These are phyloP conservation scores for Camelina sativa DNA, from an alignment of 345 rosid species.

Conservation along the genomic window DNA sequence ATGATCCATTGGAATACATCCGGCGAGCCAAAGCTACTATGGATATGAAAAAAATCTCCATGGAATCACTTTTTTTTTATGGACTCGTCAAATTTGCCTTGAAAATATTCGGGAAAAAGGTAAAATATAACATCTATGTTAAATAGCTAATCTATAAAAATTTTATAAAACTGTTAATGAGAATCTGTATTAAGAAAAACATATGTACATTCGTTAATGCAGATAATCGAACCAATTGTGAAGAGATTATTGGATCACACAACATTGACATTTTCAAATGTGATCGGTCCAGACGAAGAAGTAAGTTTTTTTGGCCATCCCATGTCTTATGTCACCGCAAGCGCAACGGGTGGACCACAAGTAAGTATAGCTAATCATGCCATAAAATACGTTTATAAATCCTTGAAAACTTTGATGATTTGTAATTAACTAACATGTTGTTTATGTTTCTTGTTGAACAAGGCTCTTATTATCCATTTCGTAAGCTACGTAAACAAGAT, in stretches of 20 bases:
- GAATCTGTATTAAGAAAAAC: too few relatives aligned
- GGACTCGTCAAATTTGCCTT: conserved; percentile 25
- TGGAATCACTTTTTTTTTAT: conserved; percentile 44
- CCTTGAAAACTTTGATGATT: neutral
- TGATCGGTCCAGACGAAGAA: conserved; percentile 62
- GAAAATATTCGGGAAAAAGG: conserved; percentile 52
- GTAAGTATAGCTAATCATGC: conserved; percentile 35
- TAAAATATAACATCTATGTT: conserved; percentile 8
- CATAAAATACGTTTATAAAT: neutral
- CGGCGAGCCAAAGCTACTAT: conserved; percentile 52
- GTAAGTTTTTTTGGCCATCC: conserved; percentile 61
- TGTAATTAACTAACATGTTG: neutral
- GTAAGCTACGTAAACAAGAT: conserved; percentile 71
- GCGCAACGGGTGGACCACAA: conserved; percentile 58
- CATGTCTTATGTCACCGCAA: conserved; percentile 55
- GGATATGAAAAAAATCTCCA: conserved; percentile 56
- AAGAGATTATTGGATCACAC: conserved; percentile 46
- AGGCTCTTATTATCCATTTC: conserved; percentile 75
- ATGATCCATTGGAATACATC: conserved; percentile 56
- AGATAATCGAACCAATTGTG: conserved; percentile 35
- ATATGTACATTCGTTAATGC: too few relatives aligned
- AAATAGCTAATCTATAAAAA: too few relatives aligned
- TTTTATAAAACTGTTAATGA: too few relatives aligned
- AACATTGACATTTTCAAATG: conserved; percentile 58
- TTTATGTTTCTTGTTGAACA: conserved; percentile 54